Conservation (phyloP, 345 rosid species). For the Salix udensis region DNA sequence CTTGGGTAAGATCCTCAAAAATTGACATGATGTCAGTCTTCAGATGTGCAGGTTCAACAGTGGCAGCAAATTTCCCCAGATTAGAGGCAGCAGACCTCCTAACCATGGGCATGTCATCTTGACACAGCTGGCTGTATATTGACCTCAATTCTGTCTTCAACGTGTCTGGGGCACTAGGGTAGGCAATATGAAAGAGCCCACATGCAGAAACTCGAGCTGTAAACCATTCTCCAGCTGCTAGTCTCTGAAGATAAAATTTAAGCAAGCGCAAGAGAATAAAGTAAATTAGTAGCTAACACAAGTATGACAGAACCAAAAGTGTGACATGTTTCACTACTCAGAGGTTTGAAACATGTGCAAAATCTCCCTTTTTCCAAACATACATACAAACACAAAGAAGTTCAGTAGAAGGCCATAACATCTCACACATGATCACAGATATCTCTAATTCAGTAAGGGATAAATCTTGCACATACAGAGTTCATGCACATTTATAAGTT, state of each 20-base stretch:
- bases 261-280: not conserved
- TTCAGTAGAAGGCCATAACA: not conserved
- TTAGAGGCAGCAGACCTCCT: constrained; percentile 95
- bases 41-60: constrained; percentile 79
- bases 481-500: not conserved
- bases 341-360: not conserved
- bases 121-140: constrained; percentile 71
- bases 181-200: constrained; percentile 87
- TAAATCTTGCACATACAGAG: not conserved
- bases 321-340: not conserved
- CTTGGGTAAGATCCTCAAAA: constrained; percentile 96
- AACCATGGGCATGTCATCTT: constrained; percentile 99
- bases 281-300: not conserved
- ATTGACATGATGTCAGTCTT: constrained; percentile 79
- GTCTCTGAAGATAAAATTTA: constrained; percentile 44
- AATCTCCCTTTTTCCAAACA: not conserved
- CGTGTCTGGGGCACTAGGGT: constrained; percentile 77
- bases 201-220: constrained; percentile 92
- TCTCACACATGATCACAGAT: not conserved
- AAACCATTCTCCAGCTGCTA: constrained; percentile 98
- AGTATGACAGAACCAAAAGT: not conserved
- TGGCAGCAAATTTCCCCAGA: constrained; percentile 96
- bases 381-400: not conserved
- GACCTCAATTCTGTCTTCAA: constrained; percentile 70
- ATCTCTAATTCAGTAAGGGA: not conserved